A percentile compares a stretch with the other conserved stretches of the same genome.
Conservation (phyloP, 345 rosid species). For the Camelina neglecta region DNA sequence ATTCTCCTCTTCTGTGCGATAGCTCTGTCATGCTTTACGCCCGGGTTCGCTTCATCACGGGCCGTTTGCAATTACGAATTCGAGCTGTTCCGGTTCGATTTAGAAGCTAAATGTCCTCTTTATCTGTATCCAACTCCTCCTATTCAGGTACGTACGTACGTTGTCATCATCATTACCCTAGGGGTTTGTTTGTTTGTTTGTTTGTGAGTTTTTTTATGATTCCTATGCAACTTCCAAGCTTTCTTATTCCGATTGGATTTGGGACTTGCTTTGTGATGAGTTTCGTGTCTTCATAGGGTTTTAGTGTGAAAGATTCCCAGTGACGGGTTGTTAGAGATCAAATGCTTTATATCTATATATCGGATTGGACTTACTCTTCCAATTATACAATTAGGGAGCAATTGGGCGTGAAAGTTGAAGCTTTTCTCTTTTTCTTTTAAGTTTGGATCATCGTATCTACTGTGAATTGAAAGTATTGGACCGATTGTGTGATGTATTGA, state of each 20-base stretch:
- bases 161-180: neutral
- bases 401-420: neutral
- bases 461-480: neutral
- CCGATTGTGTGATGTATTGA: neutral
- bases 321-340: neutral
- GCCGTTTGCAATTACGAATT: constrained; percentile 58
- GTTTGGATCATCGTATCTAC: neutral
- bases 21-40: constrained; percentile 31
- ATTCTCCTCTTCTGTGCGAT: constrained; percentile 46
- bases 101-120: constrained; percentile 64
- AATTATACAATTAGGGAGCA: neutral
- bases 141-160: constrained; percentile 58
- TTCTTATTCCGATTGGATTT: constrained; percentile 2
- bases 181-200: neutral
- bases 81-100: constrained; percentile 47
- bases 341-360: neutral
- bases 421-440: neutral
- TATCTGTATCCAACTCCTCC: constrained; percentile 67
- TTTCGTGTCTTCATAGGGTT: constrained; percentile 8
- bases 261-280: neutral
- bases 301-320: neutral
- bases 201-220: neutral
- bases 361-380: constrained; percentile 3
- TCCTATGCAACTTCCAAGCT: neutral
- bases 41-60: constrained; percentile 39